Evolutionary conservation across 1,284 basidiomycete genomes (phyloP), one percentile per base, ranked within the genome.

Genomic region (Gymnopus androsaceus): DNA sequence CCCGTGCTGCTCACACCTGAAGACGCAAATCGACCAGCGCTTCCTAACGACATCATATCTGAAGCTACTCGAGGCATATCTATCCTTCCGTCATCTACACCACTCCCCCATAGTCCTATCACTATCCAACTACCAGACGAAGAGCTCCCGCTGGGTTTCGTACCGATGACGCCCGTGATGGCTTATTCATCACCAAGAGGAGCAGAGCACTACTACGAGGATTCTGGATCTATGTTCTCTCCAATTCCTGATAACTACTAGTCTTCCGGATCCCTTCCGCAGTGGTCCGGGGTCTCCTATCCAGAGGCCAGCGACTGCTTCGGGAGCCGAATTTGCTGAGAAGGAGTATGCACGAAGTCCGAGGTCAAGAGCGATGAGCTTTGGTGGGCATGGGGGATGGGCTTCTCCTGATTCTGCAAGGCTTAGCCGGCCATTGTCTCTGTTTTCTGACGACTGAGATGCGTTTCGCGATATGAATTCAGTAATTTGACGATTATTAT

Each of bases 131-230:
- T 59, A 23, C 57, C 57, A 12, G 57, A 59, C 19, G 53, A 52
- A 14, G 57, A 59, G 5, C 54, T 59, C 12, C 57, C 57, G 2
- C 27, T 59, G 9, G 57, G 57, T 14, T 59, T 59, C 37, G 57
- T 59, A 15, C 54, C 57, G 15, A 53, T 51, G 49, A 53, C 54
- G 4, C 57, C 57, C 11, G 25, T 56, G 19, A 49, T 55, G 33
- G 31, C 38, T 37, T 21, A 50, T 14, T 8, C 38, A 25, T 8
- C 15, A 28, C 40, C 11, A 31, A 7, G 12, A 19, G 7, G 17
- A 34, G 17, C 11, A 14, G n/a, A 8, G 19, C 17, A 31, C 15
- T 21, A 48, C 8, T 23, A n/a, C 19, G 40, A 19, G 11, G 38
- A 47, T 33, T 30, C 38, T 17, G 41, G 17, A 21, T 30, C 48